Base-by-base conservation (phyloP, 805 yeast genomes). In the Candida sakaeoensis region DNA sequence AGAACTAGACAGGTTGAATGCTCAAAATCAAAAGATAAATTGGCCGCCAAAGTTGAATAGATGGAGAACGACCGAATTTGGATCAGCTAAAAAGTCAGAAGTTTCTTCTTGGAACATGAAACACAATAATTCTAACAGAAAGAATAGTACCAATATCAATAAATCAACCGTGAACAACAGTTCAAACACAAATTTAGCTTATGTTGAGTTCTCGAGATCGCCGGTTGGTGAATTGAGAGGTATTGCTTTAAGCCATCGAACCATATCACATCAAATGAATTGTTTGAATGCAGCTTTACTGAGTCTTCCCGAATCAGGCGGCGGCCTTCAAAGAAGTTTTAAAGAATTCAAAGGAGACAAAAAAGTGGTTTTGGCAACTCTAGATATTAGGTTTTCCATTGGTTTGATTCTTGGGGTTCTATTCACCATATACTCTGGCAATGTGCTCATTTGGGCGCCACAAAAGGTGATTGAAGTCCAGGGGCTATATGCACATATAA, bases 201-300 rank as follows among this genome's bases (percentile, higher is more conserved):
- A 93, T 53, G 90, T 93, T 10, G 99, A 93, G 62, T 93, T 85
- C 54, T 79, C 93, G 0, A 77, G 90, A 50, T 84, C 95, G 1
- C 95, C 97, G 0, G 77, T 85, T 19, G 98, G 98, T 2, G 95
- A 90, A 48, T 63, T 89, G 25, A 72, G 96, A 42, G 99, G 99
- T 13, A 95, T 93, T 25, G 96, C 95, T 1, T 75, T 93, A 55
- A 85, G 93, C 17, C 98, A 93, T 57, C 70, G 87, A 43, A 89
- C 96, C 0, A 76, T 93, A 5, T 73, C 85, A 55, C 91, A 87
- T 49, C 99, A 93, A 55, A 86, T 93, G 90, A 74, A 77, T 45
- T 76, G 87, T 34, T 54, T 93, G 17, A 74, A 84, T 4, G 72
- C 80, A 8, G 77, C 91, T 10, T 62, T 91, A 6, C 78, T 79